These are phyloP conservation scores for Pseudogymnoascus sp. DNA, from an alignment of 2,329 filamentous ascomycete species.

Conservation along the genomic window DNA sequence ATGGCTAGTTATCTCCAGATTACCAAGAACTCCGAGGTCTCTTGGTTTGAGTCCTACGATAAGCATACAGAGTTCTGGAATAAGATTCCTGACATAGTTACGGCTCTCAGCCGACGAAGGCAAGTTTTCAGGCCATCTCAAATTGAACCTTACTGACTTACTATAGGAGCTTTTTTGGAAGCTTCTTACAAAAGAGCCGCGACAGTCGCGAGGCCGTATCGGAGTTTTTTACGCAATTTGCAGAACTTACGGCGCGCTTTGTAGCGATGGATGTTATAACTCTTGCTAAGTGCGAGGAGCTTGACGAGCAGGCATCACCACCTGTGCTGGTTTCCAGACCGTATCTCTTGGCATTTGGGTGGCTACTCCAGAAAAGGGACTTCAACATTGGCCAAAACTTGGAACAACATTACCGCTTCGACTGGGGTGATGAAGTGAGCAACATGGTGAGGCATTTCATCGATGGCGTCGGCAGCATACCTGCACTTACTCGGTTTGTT, in stretches of 20 bases:
- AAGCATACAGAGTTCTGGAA: conserved; percentile 46
- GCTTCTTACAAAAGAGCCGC: conserved; percentile 22
- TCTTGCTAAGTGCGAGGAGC: conserved; percentile 23
- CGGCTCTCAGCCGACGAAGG: conserved; percentile 35
- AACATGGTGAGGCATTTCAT: conserved; percentile 23
- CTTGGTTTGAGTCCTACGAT: conserved; percentile 37
- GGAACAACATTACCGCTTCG: conserved; percentile 35
- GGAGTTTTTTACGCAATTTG: conserved; percentile 29
- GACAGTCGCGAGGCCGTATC: conserved; percentile 21
- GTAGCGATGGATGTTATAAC: conserved; percentile 41
- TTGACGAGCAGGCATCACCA: conserved; percentile 27
- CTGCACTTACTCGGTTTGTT: conserved; percentile 37
- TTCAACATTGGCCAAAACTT: conserved; percentile 28
- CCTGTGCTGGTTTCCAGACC: conserved; percentile 36
- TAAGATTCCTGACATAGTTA: conserved; percentile 44
- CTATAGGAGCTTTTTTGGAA: conserved; percentile 26
- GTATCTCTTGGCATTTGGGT: conserved; percentile 41
- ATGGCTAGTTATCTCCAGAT: conserved; percentile 42
- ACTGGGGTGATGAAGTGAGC: conserved; percentile 26
- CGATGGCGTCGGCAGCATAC: conserved; percentile 36
- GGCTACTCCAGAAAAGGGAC: conserved; percentile 32
- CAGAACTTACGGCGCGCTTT: conserved; percentile 46
- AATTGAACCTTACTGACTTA: conserved; percentile 15
- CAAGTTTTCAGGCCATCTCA: conserved; percentile 25
- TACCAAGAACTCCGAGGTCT: conserved; percentile 29